Percentiles rank a stretch among this genome's conserved stretches.
These are phyloP conservation scores for Elsinoe necatrix DNA, from an alignment of 2,329 filamentous ascomycete species.

Conservation along the genomic window DNA sequence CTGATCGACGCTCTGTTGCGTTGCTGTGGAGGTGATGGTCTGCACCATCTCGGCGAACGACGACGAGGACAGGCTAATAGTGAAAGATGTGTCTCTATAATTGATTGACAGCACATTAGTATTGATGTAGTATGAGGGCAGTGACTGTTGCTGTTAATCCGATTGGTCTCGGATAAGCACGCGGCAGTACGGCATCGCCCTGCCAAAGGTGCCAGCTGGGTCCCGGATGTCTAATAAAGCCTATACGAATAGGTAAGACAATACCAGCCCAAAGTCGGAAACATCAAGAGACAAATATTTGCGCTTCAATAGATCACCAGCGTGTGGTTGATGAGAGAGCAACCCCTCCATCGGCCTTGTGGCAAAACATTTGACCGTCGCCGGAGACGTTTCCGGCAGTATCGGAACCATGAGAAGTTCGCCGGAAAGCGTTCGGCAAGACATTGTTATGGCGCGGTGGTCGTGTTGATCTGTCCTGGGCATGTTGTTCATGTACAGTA, in stretches of 20 bases:
- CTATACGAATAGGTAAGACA: too few relatives aligned
- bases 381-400: background rate
- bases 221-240: background rate
- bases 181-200: background rate
- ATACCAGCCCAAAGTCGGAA: too few relatives aligned
- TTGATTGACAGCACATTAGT: background rate
- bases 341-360: too few relatives aligned
- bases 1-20: background rate
- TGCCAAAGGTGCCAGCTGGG: background rate
- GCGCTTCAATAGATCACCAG: too few relatives aligned
- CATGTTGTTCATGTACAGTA: background rate
- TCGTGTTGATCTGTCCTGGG: background rate
- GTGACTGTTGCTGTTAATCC: background rate
- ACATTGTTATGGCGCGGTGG: background rate
- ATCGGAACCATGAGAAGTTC: background rate
- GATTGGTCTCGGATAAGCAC: slow-evolving; percentile 4
- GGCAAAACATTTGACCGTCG: background rate
- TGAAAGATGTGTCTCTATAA: background rate
- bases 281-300: too few relatives aligned
- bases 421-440: background rate
- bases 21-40: background rate
- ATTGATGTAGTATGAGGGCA: background rate
- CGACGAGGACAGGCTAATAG: background rate
- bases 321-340: too few relatives aligned
- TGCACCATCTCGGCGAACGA: background rate